Evolutionary conservation across 2,329 filamentous ascomycete species (phyloP), one percentile per base, ranked within the genome.

Genomic region (Fragosphaeria purpurea): DNA sequence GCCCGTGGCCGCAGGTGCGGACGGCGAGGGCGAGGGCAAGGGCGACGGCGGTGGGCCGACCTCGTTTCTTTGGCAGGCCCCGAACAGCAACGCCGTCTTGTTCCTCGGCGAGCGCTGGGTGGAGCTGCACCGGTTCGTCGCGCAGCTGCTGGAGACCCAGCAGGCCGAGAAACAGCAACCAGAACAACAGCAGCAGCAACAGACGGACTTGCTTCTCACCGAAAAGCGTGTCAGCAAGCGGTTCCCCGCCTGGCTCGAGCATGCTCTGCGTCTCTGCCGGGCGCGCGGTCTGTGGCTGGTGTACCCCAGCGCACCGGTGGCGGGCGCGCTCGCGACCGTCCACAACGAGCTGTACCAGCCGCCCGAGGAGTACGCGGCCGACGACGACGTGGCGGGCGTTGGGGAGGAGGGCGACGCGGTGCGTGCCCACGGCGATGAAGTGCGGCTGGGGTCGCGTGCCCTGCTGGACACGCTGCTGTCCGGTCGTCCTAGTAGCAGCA

Each of bases 61-160:
- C 0, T 74, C 85, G 0, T 94, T 95, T 60, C 70, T 95, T 7
- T 95, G 89, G 83, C 86, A 95, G 66, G 80, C 83, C 2, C 90
- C 91, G 5, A 86, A 82, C 56, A 87, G 84, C 61, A 85, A 93
- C 56, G 90, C 91, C 1, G 79, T 83, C 9, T 73, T 98, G 8
- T 84, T 91, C 62, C 82, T 93, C 50, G 89, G 90, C 42, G 80
- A 88, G 45, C 89, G 85, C 61, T 98, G 93, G 93, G 70, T 79
- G 10, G 87, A 95, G 58, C 75, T 95, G 8, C 89, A 96, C 62
- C 77, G 81, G 9, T 93, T 94, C 58, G 75, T 94, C 2, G 79
- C 85, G 9, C 75, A 77, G 45, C 72, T 82, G 6, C 68, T 90
- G 12, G 68, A 73, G 35, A 62, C 62, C 13, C 46, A 53, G 31